These are phyloP conservation scores for Lepidium aucheri DNA, from an alignment of 345 rosid species.

Conservation along the genomic window DNA sequence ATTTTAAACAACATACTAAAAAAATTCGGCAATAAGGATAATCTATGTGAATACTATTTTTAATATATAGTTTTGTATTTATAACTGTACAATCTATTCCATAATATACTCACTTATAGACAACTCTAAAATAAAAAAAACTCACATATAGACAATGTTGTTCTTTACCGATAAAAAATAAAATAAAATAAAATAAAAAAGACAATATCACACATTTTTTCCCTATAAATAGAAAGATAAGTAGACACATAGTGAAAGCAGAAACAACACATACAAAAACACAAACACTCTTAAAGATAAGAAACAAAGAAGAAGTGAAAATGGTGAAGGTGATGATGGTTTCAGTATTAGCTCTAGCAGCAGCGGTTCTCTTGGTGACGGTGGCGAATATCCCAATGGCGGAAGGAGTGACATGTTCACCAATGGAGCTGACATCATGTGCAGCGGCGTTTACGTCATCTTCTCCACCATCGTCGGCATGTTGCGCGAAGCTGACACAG, in stretches of 20 bases:
- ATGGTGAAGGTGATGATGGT: constrained; percentile 14
- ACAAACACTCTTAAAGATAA: not conserved
- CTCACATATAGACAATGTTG: too few species aligned
- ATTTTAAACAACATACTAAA: too few species aligned
- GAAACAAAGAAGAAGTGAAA: not conserved
- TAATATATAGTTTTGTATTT: too few species aligned
- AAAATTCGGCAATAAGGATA: too few species aligned
- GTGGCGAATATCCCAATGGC: constrained; percentile 7
- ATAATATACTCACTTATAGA: too few species aligned
- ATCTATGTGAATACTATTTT: too few species aligned
- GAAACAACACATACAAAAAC: not conserved
- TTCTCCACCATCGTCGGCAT: constrained; percentile 29
- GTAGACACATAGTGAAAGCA: not conserved
- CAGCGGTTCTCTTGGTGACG: constrained; percentile 6
- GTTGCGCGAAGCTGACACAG: constrained; percentile 56
- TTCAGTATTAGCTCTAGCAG: not conserved
- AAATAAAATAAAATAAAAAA: too few species aligned
- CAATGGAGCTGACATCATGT: constrained; percentile 44
- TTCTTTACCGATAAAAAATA: too few species aligned
- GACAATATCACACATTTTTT: too few species aligned
- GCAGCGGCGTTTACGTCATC: constrained; percentile 28
- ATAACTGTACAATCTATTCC: too few species aligned
- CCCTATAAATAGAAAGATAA: not conserved
- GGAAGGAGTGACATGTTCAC: constrained; percentile 47
- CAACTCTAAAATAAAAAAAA: too few species aligned